Evolutionary conservation across 257 asterid genomes (phyloP).

Genomic region (Oldenlandia corymbosa): DNA sequence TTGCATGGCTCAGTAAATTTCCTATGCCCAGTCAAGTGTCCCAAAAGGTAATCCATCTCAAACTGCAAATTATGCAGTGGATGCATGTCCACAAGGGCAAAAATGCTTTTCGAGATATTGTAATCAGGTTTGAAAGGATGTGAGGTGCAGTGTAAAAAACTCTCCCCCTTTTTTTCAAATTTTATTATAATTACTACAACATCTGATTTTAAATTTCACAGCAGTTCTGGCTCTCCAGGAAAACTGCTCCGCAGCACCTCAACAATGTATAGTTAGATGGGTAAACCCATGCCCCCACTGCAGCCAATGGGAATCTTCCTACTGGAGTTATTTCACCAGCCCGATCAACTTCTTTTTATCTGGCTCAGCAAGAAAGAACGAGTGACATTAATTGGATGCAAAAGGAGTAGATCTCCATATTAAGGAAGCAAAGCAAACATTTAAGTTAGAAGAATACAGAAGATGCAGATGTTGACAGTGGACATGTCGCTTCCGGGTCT

Average conservation of each 20-base stretch:
- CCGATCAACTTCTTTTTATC: background rate
- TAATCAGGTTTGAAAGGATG: background rate
- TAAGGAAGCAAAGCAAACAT: background rate
- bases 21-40: background rate
- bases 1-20: background rate
- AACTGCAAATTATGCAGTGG: background rate
- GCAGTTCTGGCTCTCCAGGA: background rate
- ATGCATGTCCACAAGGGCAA: background rate
- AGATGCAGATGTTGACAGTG: background rate
- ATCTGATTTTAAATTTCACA: background rate
- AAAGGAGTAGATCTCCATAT: background rate
- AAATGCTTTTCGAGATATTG: too few relatives aligned
- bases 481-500: background rate
- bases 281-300: too few relatives aligned
- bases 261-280: too few relatives aligned
- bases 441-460: background rate
- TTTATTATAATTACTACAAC: too few relatives aligned
- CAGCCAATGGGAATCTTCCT: background rate
- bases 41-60: constrained; percentile 7
- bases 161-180: too few relatives aligned
- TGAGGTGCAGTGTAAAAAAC: background rate
- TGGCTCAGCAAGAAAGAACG: constrained; percentile 4
- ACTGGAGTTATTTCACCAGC: background rate
- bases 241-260: background rate
- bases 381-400: background rate